Conservation (phyloP, 164 flowering plant genomes). For the Sedum album region DNA sequence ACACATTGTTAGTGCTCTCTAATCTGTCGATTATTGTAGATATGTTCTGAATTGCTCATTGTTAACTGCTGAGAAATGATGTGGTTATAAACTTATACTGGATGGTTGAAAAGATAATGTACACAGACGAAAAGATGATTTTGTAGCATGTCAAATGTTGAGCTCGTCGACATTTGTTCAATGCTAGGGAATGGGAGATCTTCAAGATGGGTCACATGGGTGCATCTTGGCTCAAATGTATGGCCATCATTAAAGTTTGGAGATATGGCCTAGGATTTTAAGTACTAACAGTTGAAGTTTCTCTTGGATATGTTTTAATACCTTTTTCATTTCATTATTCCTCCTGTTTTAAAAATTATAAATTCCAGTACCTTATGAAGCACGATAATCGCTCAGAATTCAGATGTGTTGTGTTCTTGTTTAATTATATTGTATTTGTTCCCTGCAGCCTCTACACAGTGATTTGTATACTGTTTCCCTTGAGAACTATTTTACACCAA, state of each 20-base stretch:
- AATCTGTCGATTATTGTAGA: not conserved
- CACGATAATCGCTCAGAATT: no score
- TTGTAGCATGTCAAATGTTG: not conserved
- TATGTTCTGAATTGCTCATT: not conserved
- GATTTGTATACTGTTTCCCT: conserved; percentile 58
- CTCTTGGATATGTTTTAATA: not conserved
- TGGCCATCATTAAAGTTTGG: no score
- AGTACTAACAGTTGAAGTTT: not conserved
- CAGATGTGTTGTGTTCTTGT: not conserved
- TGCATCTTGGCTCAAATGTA: no score
- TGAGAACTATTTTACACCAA: conserved; percentile 52
- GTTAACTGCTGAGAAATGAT: not conserved
- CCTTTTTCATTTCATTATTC: not conserved
- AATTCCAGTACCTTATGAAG: not conserved
- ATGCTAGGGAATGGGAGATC: no score
- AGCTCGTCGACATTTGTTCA: not conserved
- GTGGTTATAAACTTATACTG: not conserved
- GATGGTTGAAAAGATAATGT: not conserved
- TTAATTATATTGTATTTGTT: not conserved
- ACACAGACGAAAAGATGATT: not conserved
- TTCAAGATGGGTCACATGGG: no score
- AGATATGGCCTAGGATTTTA: not conserved
- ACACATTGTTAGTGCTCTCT: not conserved
- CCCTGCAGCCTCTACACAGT: conserved; percentile 60
- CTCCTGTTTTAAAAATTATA: no score